Conservation (phyloP, 2,329 filamentous ascomycete species). For the Polychaeton citri region DNA sequence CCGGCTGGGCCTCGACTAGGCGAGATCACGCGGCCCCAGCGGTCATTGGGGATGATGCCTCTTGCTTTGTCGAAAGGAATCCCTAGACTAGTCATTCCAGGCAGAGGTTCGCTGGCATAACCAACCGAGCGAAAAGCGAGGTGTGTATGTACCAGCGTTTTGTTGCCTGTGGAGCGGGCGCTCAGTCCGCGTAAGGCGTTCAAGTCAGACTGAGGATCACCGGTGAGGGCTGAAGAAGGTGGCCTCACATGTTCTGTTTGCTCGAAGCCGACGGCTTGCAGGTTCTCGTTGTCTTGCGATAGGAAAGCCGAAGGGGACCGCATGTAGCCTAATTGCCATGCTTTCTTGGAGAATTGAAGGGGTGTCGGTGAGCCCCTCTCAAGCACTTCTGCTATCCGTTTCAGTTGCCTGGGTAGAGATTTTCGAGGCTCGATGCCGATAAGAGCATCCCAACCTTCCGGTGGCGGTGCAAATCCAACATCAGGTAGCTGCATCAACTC, state of each 20-base stretch:
- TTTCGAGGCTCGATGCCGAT: conserved; percentile 41
- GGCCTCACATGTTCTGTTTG: conserved; percentile 24
- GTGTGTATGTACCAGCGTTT: conserved; percentile 43
- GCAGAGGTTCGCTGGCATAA: conserved; percentile 69
- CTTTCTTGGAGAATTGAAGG: conserved; percentile 40
- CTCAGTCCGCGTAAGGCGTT: conserved; percentile 16
- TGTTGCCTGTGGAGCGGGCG: conserved; percentile 18
- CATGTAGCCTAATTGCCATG: conserved; percentile 78
- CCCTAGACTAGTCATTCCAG: conserved; percentile 58
- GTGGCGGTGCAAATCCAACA: conserved; percentile 53
- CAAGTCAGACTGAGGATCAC: conserved; percentile 14
- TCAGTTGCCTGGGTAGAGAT: conserved; percentile 59
- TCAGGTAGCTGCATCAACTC: conserved; percentile 68
- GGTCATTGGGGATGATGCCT: conserved; percentile 74
- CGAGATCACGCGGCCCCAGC: conserved; percentile 55
- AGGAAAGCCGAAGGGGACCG: conserved; percentile 63
- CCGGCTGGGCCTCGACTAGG: conserved; percentile 26
- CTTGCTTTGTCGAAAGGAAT: conserved; percentile 63
- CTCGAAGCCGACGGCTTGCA: conserved; percentile 58
- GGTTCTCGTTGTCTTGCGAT: conserved; percentile 31
- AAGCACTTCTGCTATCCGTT: conserved; percentile 68
- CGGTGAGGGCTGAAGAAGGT: conserved; percentile 8
- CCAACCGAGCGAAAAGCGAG: conserved; percentile 89
- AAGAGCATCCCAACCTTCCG: conserved; percentile 18
- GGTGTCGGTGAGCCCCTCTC: conserved; percentile 54